These are phyloP conservation scores for Epichloe gansuensis DNA, from an alignment of 2,329 filamentous ascomycete genomes.

Conservation along the genomic window DNA sequence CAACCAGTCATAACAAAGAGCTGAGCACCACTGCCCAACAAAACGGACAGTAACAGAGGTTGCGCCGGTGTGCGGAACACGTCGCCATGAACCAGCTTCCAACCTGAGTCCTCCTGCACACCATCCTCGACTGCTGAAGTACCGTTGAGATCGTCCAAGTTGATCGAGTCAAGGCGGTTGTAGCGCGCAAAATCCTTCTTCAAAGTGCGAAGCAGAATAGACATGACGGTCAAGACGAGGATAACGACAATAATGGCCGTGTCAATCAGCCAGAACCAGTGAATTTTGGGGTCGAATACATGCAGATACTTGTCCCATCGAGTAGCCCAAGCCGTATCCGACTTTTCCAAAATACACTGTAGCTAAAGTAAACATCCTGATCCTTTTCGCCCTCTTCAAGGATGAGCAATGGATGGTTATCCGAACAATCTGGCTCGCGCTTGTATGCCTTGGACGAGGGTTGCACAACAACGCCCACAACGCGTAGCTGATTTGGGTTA, in stretches of 20 bases:
- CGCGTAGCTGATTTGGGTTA: constrained; percentile 58
- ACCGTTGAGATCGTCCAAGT: constrained; percentile 76
- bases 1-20: constrained; percentile 95
- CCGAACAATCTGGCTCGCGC: constrained; percentile 51
- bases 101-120: constrained; percentile 93
- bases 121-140: constrained; percentile 75
- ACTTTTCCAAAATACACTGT: constrained; percentile 86
- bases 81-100: constrained; percentile 96
- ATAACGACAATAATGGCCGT: constrained; percentile 92
- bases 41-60: constrained; percentile 71
- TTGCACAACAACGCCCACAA: constrained; percentile 84
- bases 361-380: constrained; percentile 68
- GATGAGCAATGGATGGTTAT: constrained; percentile 42
- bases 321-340: constrained; percentile 82
- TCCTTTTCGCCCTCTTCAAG: constrained; percentile 46
- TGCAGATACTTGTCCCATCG: constrained; percentile 98
- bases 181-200: constrained; percentile 94
- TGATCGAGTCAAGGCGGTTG: constrained; percentile 86
- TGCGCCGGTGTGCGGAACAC: constrained; percentile 83
- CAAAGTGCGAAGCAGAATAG: constrained; percentile 78
- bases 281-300: constrained; percentile 94
- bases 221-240: constrained; percentile 79
- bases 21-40: constrained; percentile 88
- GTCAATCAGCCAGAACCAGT: constrained; percentile 98
- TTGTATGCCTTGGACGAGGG: constrained; percentile 58